phyloP scores from a whole-genome alignment of 2,329 filamentous ascomycete species.

The Myriosclerotinia curreyana region DNA sequence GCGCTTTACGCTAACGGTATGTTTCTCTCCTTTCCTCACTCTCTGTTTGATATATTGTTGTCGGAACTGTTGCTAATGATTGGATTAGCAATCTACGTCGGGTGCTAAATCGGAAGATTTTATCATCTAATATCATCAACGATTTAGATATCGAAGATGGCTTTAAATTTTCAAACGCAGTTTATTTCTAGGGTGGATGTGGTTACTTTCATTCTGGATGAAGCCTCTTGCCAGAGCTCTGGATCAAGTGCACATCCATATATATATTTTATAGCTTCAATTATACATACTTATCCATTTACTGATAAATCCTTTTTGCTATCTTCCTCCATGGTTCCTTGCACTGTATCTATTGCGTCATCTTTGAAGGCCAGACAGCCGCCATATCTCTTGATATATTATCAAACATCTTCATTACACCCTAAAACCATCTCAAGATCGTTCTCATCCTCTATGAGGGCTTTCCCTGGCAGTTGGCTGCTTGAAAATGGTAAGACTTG shows the following conservation, averaged over 20 bases:
- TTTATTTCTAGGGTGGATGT: not conserved
- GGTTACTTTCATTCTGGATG: not conserved
- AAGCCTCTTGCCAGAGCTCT: not conserved
- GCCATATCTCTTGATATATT: too few species aligned
- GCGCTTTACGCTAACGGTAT: conserved; percentile 20
- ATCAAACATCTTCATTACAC: too few species aligned
- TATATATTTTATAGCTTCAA: not conserved
- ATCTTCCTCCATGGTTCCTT: not conserved
- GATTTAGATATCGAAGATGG: not conserved
- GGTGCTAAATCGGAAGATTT: conserved; percentile 6
- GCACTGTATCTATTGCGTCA: too few species aligned
- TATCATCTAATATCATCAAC: not conserved
- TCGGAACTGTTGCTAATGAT: not conserved
- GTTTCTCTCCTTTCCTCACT: not conserved
- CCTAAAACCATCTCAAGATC: too few species aligned
- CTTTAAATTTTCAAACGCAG: not conserved
- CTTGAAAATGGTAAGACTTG: too few species aligned
- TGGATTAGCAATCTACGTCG: conserved; percentile 9
- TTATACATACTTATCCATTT: not conserved
- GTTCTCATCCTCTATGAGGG: too few species aligned
- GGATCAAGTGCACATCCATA: not conserved
- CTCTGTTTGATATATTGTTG: fast-evolving
- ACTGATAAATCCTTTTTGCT: not conserved
- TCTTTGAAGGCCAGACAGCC: too few species aligned
- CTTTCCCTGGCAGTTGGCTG: too few species aligned